A percentile compares a stretch with the other conserved stretches of the same genome.
Evolutionary conservation across 805 yeast species (phyloP).

Genomic region (Kodamaea fukazawae): DNA sequence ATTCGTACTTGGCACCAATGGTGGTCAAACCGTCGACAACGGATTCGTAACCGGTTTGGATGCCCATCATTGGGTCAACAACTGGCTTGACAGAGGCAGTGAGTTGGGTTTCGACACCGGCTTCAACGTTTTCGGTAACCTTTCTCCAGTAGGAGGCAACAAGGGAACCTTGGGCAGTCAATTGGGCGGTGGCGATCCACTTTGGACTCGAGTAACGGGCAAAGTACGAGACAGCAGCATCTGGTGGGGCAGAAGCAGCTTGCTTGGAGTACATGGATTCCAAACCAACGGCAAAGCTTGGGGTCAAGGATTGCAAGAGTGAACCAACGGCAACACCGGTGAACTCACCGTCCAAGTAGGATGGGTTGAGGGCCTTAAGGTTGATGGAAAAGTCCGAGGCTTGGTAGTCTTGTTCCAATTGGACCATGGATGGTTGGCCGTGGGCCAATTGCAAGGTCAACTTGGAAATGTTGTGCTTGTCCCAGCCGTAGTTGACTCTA

Average conservation of each 20-base stretch:
- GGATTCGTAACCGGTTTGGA: slow-evolving; percentile 79
- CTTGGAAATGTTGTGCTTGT: slow-evolving; percentile 71
- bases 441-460: slow-evolving; percentile 83
- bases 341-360: slow-evolving; percentile 68
- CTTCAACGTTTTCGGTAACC: slow-evolving; percentile 90
- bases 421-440: slow-evolving; percentile 90
- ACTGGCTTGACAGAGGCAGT: slow-evolving; percentile 75
- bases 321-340: slow-evolving; percentile 93
- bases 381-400: slow-evolving; percentile 86
- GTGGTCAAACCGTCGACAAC: slow-evolving; percentile 89
- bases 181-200: slow-evolving; percentile 93
- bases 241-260: slow-evolving; percentile 68
- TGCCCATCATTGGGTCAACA: slow-evolving; percentile 70
- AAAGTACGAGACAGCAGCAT: slow-evolving; percentile 84
- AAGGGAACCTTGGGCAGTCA: slow-evolving; percentile 89
- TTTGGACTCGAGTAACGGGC: slow-evolving; percentile 84
- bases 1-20: slow-evolving; percentile 95
- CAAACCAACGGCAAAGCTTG: slow-evolving; percentile 81
- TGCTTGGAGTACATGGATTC: slow-evolving; percentile 88
- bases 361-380: slow-evolving; percentile 89
- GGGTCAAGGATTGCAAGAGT: slow-evolving; percentile 82
- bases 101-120: slow-evolving; percentile 85
- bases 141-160: slow-evolving; percentile 92
- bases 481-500: slow-evolving; percentile 90
- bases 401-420: slow-evolving; percentile 93